Percentiles rank a stretch among this genome's conserved stretches.
Conservation (phyloP, 2,329 filamentous ascomycete genomes). For the Fusarium subtropicale region DNA sequence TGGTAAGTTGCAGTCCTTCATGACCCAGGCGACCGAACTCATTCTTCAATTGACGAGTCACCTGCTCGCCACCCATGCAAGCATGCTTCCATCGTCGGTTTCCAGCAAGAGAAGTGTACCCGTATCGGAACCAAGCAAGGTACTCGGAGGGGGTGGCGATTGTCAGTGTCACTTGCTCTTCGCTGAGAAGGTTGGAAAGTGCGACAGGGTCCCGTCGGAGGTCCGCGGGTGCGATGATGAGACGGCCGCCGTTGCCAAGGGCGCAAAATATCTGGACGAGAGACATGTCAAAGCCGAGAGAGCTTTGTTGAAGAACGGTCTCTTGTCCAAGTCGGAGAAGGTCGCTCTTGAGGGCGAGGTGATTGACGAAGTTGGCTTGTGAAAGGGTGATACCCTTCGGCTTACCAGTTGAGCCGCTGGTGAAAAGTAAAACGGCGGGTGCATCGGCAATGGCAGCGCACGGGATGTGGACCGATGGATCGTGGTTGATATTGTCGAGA, state of each 20-base stretch:
- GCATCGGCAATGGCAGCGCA: not conserved
- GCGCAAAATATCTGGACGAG: constrained; percentile 18
- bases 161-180: constrained; percentile 20
- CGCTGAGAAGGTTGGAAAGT: constrained; percentile 1
- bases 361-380: not conserved
- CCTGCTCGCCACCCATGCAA: constrained; percentile 29
- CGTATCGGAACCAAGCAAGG: constrained; percentile 17
- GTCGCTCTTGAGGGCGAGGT: constrained; percentile 3
- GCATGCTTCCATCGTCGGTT: constrained; percentile 22
- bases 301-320: constrained; percentile 23
- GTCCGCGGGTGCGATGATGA: constrained; percentile 10
- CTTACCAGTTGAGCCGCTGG: constrained; percentile 24
- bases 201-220: constrained; percentile 10
- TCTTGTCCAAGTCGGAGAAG: not conserved
- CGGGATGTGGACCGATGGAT: too few relatives aligned
- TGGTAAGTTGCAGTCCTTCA: not conserved
- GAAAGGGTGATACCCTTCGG: constrained; percentile 16
- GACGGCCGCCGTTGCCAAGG: constrained; percentile 12
- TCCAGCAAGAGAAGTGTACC: not conserved
- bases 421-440: constrained; percentile 13
- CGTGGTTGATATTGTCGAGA: not conserved
- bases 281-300: constrained; percentile 29
- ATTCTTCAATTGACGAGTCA: constrained; percentile 9
- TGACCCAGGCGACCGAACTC: constrained; percentile 2
- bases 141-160: constrained; percentile 18